A percentile compares a stretch with the other conserved stretches of the same genome.
Evolutionary conservation across 2,329 filamentous ascomycete genomes (phyloP).

Genomic region (Curvularia sp.): DNA sequence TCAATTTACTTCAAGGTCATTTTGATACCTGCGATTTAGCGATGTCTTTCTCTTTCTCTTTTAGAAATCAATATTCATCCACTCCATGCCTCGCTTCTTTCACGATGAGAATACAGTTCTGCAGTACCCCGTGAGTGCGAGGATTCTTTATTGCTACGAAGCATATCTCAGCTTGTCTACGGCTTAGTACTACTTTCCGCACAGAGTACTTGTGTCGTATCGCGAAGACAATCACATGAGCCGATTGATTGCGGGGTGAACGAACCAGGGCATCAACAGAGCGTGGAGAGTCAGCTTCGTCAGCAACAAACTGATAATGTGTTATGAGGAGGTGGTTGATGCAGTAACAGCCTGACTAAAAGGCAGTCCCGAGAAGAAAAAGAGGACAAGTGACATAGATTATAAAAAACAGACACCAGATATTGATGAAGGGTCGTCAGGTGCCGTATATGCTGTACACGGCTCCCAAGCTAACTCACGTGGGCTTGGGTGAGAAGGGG

Average conservation of each 20-base stretch:
- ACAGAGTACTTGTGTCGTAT: background rate
- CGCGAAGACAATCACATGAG: background rate
- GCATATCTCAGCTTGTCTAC: background rate
- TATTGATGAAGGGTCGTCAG: background rate
- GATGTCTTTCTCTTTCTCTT: background rate
- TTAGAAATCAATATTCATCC: background rate
- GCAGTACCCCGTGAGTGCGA: background rate
- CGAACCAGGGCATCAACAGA: background rate
- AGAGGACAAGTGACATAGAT: background rate
- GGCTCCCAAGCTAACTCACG: background rate
- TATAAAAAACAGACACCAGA: background rate
- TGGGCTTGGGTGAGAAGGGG: background rate
- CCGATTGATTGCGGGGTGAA: background rate
- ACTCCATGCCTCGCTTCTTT: background rate
- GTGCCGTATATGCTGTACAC: background rate
- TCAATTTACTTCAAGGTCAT: background rate
- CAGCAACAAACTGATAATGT: background rate
- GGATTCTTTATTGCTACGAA: background rate
- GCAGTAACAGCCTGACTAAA: background rate
- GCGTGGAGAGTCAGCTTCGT: background rate
- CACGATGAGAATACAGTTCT: background rate
- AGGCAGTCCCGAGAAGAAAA: background rate
- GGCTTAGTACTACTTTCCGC: background rate
- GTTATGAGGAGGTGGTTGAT: background rate
- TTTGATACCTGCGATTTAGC: conserved; percentile 2